Percentiles rank a stretch among this genome's conserved stretches.
Conservation (phyloP, 2,329 filamentous ascomycete species). For the Apiospora marii region DNA sequence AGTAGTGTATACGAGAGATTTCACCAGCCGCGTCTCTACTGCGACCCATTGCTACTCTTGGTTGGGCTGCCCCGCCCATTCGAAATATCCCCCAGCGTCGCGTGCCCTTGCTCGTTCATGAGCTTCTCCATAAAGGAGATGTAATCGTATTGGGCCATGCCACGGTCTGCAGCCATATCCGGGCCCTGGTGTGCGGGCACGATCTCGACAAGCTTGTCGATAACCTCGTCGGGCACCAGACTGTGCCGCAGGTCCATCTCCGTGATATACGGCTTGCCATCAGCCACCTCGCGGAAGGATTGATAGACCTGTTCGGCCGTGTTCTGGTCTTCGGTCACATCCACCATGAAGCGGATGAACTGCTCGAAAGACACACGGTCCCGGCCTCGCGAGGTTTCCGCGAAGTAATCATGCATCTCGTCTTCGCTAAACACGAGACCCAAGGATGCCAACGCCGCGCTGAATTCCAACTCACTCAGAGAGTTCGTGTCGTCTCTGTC, state of each 20-base stretch:
- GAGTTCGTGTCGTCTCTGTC: slow-evolving; percentile 92
- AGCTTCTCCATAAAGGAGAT: slow-evolving; percentile 95
- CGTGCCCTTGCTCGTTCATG: slow-evolving; percentile 53
- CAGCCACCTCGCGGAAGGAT: slow-evolving; percentile 95
- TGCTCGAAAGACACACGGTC: slow-evolving; percentile 95
- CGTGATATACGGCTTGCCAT: slow-evolving; percentile 98
- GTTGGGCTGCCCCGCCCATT: slow-evolving; percentile 42
- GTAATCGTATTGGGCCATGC: slow-evolving; percentile 92
- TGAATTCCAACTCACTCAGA: slow-evolving; percentile 93
- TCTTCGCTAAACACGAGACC: slow-evolving; percentile 96
- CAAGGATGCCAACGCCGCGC: slow-evolving; percentile 91
- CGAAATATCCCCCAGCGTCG: slow-evolving; percentile 36
- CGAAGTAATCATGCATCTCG: slow-evolving; percentile 96
- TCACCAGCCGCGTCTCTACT: slow-evolving; percentile 27
- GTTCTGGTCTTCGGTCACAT: slow-evolving; percentile 98
- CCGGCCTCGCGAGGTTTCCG: slow-evolving; percentile 80
- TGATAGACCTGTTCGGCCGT: slow-evolving; percentile 98
- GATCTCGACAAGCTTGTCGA: slow-evolving; percentile 86
- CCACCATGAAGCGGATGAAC: slow-evolving; percentile 99
- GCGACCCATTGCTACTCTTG: slow-evolving; percentile 38
- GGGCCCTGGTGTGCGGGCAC: slow-evolving; percentile 88
- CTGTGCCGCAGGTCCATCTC: slow-evolving; percentile 96
- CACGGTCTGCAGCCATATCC: slow-evolving; percentile 84
- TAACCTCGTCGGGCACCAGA: slow-evolving; percentile 95
- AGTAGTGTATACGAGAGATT: neutral